Evolutionary conservation across 2,329 filamentous ascomycete species (phyloP).

Genomic region (Escovopsis sp.): DNA sequence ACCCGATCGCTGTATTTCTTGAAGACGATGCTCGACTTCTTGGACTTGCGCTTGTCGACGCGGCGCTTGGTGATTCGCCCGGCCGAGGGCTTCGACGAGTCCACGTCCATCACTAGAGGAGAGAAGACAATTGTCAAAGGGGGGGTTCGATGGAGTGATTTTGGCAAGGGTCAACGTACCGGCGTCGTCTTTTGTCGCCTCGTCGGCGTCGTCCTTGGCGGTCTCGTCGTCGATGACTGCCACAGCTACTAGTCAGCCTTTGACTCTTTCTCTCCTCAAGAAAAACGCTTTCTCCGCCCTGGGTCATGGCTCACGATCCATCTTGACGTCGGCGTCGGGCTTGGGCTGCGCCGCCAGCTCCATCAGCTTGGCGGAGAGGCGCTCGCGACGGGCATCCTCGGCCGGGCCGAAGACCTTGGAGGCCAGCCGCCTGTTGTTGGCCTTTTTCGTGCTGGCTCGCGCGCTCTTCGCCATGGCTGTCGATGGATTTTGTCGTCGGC

Average conservation of each 20-base stretch:
- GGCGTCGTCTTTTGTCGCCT: constrained; percentile 12
- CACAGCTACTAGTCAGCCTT: not conserved
- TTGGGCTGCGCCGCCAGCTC: constrained; percentile 66
- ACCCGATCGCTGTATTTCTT: constrained; percentile 39
- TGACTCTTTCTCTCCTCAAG: not conserved
- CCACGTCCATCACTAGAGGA: constrained; percentile 40
- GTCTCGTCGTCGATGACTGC: constrained; percentile 11
- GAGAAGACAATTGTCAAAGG: constrained; percentile 1
- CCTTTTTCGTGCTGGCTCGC: constrained; percentile 64
- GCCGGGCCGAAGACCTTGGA: constrained; percentile 70
- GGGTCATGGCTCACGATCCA: not conserved
- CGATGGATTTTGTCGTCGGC: too few species aligned
- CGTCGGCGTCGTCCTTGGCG: constrained; percentile 15
- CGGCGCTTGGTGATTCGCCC: constrained; percentile 31
- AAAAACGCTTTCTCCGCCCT: too few species aligned
- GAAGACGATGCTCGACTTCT: constrained; percentile 44
- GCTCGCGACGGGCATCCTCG: constrained; percentile 62
- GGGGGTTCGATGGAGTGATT: not conserved
- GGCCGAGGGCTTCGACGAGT: constrained; percentile 26
- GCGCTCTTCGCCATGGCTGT: constrained; percentile 71
- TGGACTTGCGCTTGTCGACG: constrained; percentile 40
- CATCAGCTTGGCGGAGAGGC: constrained; percentile 72
- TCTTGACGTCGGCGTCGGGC: constrained; percentile 39
- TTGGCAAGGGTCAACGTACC: constrained; percentile 9
- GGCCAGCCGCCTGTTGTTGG: constrained; percentile 70